Conservation (phyloP, 306 rosid species). For the Prosopis cineraria region DNA sequence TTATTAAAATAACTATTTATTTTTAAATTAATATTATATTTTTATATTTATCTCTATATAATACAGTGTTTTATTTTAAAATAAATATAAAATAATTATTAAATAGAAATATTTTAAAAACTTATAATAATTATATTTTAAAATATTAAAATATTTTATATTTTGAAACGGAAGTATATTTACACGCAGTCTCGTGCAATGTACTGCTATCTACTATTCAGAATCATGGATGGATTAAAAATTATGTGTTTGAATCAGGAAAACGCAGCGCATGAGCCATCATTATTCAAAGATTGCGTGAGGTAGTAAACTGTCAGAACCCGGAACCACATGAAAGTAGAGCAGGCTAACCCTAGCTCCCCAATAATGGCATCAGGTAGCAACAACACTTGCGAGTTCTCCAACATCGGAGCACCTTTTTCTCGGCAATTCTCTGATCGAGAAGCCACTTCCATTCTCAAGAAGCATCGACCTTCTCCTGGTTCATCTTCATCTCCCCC, state of each 20-base stretch:
- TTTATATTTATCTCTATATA: too few relatives aligned
- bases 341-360: background rate
- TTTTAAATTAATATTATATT: too few relatives aligned
- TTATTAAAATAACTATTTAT: too few relatives aligned
- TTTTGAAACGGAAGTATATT: too few relatives aligned
- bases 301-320: background rate
- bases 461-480: background rate
- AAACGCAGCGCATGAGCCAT: background rate
- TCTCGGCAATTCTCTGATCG: background rate
- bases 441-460: background rate
- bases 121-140: too few relatives aligned
- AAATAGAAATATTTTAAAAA: too few relatives aligned
- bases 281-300: background rate
- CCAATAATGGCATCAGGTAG: background rate
- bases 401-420: background rate
- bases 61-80: too few relatives aligned
- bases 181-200: too few relatives aligned
- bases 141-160: too few relatives aligned
- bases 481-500: background rate
- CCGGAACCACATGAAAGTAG: background rate
- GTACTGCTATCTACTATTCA: too few relatives aligned
- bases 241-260: background rate
- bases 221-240: background rate
- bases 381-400: background rate
- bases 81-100: too few relatives aligned